Percentiles rank a stretch among this genome's conserved stretches.
phyloP scores from a whole-genome alignment of 2,329 filamentous ascomycete species.

The Sphaerulina populicola region DNA sequence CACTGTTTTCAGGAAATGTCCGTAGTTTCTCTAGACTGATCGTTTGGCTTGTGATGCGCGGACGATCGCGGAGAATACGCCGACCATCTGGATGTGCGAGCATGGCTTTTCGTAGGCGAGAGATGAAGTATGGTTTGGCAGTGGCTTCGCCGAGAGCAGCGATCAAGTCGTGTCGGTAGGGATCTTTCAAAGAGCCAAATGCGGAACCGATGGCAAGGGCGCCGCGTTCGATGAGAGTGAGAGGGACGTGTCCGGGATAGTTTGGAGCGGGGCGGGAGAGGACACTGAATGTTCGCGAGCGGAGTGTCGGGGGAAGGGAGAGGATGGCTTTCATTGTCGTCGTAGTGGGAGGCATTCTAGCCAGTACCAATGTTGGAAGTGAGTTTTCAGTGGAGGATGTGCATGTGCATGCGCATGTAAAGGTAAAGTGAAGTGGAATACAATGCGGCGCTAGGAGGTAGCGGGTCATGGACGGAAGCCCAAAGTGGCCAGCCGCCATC shows the following conservation, averaged over 20 bases:
- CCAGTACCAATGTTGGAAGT: not conserved
- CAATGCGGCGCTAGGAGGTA: not conserved
- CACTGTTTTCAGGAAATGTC: slow-evolving; percentile 59
- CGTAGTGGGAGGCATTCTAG: not conserved
- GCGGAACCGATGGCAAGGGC: slow-evolving; percentile 59
- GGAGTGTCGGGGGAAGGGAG: slow-evolving; percentile 27
- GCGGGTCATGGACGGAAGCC: too few relatives aligned
- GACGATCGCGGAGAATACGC: slow-evolving; percentile 80
- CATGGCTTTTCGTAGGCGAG: slow-evolving; percentile 86
- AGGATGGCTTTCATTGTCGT: slow-evolving; percentile 16
- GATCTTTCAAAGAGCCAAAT: slow-evolving; percentile 57
- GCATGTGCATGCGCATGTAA: not conserved
- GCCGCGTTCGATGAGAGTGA: slow-evolving; percentile 67
- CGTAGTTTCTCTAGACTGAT: slow-evolving; percentile 64
- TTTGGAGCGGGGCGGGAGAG: slow-evolving; percentile 77
- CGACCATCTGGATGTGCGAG: slow-evolving; percentile 73
- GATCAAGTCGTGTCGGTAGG: slow-evolving; percentile 81
- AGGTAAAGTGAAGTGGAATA: not conserved
- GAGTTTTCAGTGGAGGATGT: not conserved
- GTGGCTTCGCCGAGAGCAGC: slow-evolving; percentile 91
- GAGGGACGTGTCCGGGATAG: slow-evolving; percentile 85
- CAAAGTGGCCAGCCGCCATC: too few relatives aligned
- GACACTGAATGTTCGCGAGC: slow-evolving; percentile 59
- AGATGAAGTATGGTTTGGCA: slow-evolving; percentile 88
- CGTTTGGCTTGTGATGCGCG: slow-evolving; percentile 70